These are phyloP conservation scores for Metarhizium sp. DNA, from an alignment of 2,329 filamentous ascomycete genomes.

Conservation along the genomic window DNA sequence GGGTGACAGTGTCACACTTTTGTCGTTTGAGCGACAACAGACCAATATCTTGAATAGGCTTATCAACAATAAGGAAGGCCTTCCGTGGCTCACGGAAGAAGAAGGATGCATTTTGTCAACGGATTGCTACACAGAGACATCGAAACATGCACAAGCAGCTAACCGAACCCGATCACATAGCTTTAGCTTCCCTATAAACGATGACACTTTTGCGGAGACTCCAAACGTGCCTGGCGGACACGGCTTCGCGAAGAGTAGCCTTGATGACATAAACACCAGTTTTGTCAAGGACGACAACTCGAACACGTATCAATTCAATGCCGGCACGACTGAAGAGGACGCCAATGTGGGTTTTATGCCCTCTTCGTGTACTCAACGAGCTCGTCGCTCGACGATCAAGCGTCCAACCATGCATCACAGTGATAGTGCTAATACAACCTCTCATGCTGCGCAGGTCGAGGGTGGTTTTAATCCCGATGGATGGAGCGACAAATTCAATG, in stretches of 20 bases:
- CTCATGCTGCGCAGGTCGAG: conserved; percentile 15
- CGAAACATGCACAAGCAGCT: conserved; percentile 15
- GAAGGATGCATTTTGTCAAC: background rate
- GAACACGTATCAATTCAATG: conserved; percentile 41
- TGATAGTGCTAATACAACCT: conserved; percentile 13
- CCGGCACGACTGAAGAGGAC: conserved; percentile 29
- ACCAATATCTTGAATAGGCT: conserved; percentile 26
- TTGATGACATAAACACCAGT: conserved; percentile 53
- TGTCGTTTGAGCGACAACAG: conserved; percentile 32
- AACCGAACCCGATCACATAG: conserved; percentile 29
- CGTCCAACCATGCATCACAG: conserved; percentile 13
- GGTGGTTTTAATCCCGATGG: conserved; percentile 39
- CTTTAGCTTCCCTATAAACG: conserved; percentile 39
- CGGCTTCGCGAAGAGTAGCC: conserved; percentile 38
- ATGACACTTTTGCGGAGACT: conserved; percentile 29
- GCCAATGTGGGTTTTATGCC: conserved; percentile 21
- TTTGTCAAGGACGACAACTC: conserved; percentile 42
- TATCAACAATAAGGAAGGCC: conserved; percentile 21
- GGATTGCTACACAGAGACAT: background rate
- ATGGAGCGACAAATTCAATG: conserved; percentile 45
- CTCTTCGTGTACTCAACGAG: conserved; percentile 28
- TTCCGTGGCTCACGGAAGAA: conserved; percentile 8
- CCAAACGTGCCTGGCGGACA: conserved; percentile 10
- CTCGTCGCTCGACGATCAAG: conserved; percentile 29
- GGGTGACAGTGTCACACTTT: conserved; percentile 14